Conservation (phyloP, 257 asterid genomes). For the Solanum commersonii region DNA sequence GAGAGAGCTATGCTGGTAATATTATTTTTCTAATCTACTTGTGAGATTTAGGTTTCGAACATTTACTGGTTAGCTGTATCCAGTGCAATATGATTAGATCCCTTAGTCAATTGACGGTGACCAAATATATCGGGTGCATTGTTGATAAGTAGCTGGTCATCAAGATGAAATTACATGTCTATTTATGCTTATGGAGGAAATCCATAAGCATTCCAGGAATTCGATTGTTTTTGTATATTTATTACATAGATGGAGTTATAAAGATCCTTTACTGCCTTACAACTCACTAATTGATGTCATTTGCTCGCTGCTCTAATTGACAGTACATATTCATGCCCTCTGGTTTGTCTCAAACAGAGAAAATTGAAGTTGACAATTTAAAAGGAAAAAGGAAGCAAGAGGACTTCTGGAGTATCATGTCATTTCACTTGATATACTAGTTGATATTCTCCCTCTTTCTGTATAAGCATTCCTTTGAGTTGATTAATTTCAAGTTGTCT, state of each 20-base stretch:
- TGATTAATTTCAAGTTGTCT: background rate
- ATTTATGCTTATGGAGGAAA: background rate
- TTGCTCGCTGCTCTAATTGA: background rate
- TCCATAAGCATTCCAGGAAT: background rate
- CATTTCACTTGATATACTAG: background rate
- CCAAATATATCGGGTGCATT: background rate
- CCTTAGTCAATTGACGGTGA: background rate
- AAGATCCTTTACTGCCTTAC: background rate
- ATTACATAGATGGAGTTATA: background rate
- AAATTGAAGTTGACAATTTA: background rate
- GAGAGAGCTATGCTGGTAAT: slow-evolving; percentile 95
- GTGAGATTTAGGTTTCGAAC: background rate
- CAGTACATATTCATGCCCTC: background rate
- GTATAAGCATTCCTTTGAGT: background rate
- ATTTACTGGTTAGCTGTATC: background rate
- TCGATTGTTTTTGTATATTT: background rate
- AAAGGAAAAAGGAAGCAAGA: background rate
- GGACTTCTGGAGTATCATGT: background rate
- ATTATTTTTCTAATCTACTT: background rate
- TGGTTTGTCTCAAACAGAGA: background rate
- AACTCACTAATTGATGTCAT: background rate
- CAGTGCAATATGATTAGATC: background rate
- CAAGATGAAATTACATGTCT: background rate
- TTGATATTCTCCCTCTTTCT: background rate
- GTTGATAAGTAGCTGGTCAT: background rate